phyloP scores from a whole-genome alignment of 805 yeast species.

The Henningerozyma blattae region DNA sequence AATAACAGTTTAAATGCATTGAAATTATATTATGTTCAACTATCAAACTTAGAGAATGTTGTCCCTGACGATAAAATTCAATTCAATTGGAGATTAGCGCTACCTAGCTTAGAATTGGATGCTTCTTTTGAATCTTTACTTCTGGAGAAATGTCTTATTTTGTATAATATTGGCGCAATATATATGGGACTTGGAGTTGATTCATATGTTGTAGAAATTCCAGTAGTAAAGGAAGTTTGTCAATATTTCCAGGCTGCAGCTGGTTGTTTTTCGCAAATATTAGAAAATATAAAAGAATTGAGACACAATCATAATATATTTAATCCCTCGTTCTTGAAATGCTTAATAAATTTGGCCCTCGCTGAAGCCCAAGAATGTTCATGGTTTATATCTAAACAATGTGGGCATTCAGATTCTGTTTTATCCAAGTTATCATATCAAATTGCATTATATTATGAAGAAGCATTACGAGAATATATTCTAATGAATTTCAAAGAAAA shows the following conservation, averaged over 20 bases:
- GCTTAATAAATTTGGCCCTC: slow-evolving; percentile 42
- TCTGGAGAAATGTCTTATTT: background rate
- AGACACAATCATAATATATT: slow-evolving; percentile 24
- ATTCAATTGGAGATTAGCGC: background rate
- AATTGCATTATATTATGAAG: slow-evolving; percentile 43
- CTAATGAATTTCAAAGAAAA: slow-evolving; percentile 30
- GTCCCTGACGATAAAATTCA: background rate
- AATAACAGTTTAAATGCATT: background rate
- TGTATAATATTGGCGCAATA: background rate
- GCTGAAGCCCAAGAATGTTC: slow-evolving; percentile 85
- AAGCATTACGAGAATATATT: too few relatives aligned
- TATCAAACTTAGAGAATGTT: background rate
- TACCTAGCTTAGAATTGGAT: background rate
- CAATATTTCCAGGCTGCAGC: slow-evolving; percentile 59
- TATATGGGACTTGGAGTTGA: too few relatives aligned
- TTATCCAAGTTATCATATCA: slow-evolving; percentile 56
- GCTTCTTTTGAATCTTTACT: background rate
- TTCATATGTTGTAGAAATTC: background rate
- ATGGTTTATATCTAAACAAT: slow-evolving; percentile 55
- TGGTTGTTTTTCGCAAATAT: slow-evolving; percentile 41
- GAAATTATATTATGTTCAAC: background rate
- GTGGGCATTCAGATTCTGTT: slow-evolving; percentile 39
- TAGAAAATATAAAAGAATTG: slow-evolving; percentile 8
- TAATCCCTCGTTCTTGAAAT: slow-evolving; percentile 35
- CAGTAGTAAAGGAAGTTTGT: slow-evolving; percentile 42